Percentiles rank a stretch among this genome's conserved stretches.
phyloP scores from a whole-genome alignment of 139 green algal species.

The Micromonas commoda region DNA sequence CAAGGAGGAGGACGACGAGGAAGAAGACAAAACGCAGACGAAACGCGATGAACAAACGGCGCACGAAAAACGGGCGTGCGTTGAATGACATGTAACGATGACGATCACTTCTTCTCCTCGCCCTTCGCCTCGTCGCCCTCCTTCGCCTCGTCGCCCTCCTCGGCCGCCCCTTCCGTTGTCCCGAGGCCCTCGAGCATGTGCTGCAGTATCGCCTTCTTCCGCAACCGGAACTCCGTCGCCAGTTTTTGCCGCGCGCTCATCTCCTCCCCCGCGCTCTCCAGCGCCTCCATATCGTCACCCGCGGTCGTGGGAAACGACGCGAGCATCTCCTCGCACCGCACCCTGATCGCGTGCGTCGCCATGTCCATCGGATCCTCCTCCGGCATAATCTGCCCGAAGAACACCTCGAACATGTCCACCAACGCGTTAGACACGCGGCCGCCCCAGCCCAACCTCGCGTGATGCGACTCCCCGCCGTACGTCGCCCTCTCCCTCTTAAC shows the following conservation, averaged over 20 bases:
- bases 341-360: neutral
- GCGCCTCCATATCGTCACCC: neutral
- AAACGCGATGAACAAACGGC: neutral
- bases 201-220: slow-evolving; percentile 11
- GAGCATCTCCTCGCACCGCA: slow-evolving; percentile 9
- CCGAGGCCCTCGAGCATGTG: neutral
- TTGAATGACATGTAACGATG: too few species aligned
- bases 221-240: slow-evolving; percentile 1
- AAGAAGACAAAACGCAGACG: neutral
- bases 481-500: neutral
- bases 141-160: neutral
- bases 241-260: neutral
- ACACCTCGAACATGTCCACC: neutral
- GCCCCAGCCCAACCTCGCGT: slow-evolving; percentile 1
- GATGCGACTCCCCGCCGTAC: neutral
- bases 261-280: neutral
- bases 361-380: neutral
- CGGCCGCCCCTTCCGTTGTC: too few species aligned
- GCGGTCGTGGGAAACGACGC: neutral
- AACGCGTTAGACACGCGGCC: neutral
- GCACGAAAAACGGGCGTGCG: neutral
- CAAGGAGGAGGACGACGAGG: too few species aligned
- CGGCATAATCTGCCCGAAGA: neutral
- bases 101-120: neutral
- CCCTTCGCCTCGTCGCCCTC: neutral